A percentile compares a stretch with the other conserved stretches of the same genome.
Evolutionary conservation across 495 filamentous ascomycete species (phyloP).

Genomic region (Darksidea phi): DNA sequence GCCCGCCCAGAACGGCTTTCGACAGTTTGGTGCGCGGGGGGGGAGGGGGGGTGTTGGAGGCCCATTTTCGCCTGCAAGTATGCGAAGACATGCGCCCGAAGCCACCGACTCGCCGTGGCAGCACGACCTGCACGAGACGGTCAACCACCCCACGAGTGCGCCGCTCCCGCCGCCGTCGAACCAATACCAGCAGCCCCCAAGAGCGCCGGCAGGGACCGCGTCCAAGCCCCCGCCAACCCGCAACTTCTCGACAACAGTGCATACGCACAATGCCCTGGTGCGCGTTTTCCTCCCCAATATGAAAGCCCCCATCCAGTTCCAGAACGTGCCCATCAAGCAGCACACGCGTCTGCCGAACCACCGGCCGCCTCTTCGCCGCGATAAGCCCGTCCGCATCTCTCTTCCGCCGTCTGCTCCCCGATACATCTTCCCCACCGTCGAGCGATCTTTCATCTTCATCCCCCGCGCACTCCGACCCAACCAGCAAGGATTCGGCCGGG

Average conservation of each 20-base stretch:
- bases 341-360: conserved; percentile 94
- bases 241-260: conserved; percentile 62
- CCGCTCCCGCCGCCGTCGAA: not conserved
- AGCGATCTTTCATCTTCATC: conserved; percentile 97
- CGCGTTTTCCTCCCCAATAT: conserved; percentile 76
- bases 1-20: conserved; percentile 70
- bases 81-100: conserved; percentile 52
- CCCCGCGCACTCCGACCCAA: conserved; percentile 90
- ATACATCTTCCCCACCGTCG: conserved; percentile 85
- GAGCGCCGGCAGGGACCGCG: conserved; percentile 4
- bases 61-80: conserved; percentile 55
- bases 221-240: conserved; percentile 40
- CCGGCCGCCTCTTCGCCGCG: conserved; percentile 86
- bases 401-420: conserved; percentile 72
- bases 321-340: conserved; percentile 72
- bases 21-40: conserved; percentile 54
- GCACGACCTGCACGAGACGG: conserved; percentile 89
- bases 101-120: conserved; percentile 75
- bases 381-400: conserved; percentile 95
- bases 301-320: conserved; percentile 66
- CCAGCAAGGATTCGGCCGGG: conserved; percentile 74
- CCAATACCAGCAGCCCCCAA: conserved; percentile 8
- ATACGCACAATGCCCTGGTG: conserved; percentile 78
- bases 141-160: conserved; percentile 40
- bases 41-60: conserved; percentile 52